Evolutionary conservation across 208 protist species (phyloP).

Genomic region (Acanthamoeba healyi): DNA sequence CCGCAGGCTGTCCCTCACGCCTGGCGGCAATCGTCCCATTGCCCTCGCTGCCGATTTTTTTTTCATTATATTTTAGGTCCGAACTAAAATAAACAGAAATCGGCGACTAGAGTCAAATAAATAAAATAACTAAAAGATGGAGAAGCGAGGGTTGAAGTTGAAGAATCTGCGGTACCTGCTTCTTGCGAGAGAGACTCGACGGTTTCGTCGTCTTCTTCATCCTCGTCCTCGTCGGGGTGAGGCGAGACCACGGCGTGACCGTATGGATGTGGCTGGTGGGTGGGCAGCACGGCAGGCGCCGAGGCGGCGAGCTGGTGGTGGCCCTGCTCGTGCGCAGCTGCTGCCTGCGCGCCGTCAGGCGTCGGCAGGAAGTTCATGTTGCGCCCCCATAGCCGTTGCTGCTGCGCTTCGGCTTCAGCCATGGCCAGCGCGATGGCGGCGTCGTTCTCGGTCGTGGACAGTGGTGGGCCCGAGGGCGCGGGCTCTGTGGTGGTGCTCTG

Average conservation of each 20-base stretch:
- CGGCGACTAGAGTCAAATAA: neutral
- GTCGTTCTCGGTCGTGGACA: slow-evolving; percentile 54
- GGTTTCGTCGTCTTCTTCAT: slow-evolving; percentile 4
- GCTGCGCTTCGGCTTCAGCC: neutral
- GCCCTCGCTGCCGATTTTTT: neutral
- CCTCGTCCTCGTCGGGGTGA: neutral
- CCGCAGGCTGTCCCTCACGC: slow-evolving; percentile 4
- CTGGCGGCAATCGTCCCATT: neutral
- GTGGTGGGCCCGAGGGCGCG: no score
- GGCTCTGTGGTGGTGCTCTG: neutral
- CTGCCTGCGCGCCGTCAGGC: neutral
- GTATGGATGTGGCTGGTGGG: no score
- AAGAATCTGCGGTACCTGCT: neutral
- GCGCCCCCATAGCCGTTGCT: neutral
- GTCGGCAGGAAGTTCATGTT: neutral
- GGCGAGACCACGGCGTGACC: no score
- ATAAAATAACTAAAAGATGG: neutral
- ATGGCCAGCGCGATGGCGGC: neutral
- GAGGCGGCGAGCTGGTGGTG: neutral
- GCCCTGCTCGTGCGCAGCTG: neutral
- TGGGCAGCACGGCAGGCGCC: neutral
- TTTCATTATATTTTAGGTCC: neutral
- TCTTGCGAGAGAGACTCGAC: slow-evolving; percentile 2
- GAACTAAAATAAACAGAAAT: no score
- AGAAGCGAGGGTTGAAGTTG: neutral